Evolutionary conservation across 2,329 filamentous ascomycete species (phyloP).

Genomic region (Fusarium xylarioides): DNA sequence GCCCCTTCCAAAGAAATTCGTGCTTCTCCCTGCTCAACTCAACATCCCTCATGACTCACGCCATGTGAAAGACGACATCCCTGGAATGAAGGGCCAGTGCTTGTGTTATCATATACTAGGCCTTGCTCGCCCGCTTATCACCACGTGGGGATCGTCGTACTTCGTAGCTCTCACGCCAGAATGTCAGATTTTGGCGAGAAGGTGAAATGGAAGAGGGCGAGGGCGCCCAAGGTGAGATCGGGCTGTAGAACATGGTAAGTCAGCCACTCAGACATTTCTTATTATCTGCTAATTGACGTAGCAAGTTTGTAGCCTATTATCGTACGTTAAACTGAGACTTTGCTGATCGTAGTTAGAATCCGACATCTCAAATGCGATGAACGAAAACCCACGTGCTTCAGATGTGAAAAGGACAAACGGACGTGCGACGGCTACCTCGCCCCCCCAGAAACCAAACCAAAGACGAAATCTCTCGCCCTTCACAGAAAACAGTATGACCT

Average conservation of each 20-base stretch:
- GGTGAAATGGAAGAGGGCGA: conserved; percentile 7
- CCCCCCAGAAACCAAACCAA: background rate
- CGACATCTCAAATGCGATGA: conserved; percentile 27
- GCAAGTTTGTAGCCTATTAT: background rate
- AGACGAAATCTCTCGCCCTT: background rate
- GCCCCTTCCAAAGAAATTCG: background rate
- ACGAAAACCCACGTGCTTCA: conserved; percentile 7
- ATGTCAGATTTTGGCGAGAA: background rate
- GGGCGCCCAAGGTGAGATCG: conserved; percentile 12
- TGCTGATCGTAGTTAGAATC: conserved; percentile 1
- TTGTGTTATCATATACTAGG: background rate
- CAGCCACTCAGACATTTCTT: fast-evolving
- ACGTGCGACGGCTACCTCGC: conserved; percentile 11
- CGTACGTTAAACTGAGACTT: fast-evolving
- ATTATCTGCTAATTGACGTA: background rate
- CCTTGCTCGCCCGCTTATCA: background rate
- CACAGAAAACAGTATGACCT: background rate
- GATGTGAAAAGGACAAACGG: conserved; percentile 11
- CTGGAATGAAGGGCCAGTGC: background rate
- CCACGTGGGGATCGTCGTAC: background rate
- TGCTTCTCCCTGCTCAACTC: background rate
- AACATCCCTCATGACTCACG: background rate
- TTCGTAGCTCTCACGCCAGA: background rate
- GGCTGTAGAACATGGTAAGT: conserved; percentile 23
- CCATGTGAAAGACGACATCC: background rate